phyloP scores from a whole-genome alignment of 2,329 filamentous ascomycete species.

The Monilinia laxa region DNA sequence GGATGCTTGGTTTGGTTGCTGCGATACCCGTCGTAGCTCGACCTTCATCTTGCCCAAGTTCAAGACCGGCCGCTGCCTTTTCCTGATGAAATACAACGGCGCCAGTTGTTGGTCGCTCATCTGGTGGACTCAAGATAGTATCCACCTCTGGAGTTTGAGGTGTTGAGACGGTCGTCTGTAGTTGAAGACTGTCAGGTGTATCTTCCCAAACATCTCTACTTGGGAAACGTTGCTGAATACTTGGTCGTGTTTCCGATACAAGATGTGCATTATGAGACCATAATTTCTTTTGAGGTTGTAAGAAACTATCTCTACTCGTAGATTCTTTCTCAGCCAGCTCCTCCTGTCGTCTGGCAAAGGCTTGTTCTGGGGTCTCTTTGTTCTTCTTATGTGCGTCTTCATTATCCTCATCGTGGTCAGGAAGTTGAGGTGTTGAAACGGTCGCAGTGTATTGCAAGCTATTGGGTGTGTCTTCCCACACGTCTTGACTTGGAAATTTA shows the following conservation, averaged over 20 bases:
- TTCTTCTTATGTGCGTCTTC: slow-evolving; percentile 26
- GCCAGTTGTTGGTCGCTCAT: slow-evolving; percentile 41
- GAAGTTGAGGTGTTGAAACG: slow-evolving; percentile 75
- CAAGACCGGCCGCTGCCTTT: slow-evolving; percentile 32
- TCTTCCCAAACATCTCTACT: slow-evolving; percentile 96
- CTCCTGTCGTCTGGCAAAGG: slow-evolving; percentile 66
- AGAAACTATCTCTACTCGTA: slow-evolving; percentile 49
- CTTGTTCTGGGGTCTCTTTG: slow-evolving; percentile 54
- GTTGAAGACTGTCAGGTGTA: slow-evolving; percentile 75
- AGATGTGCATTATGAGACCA: slow-evolving; percentile 54
- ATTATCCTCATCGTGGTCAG: slow-evolving; percentile 43
- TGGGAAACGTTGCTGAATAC: slow-evolving; percentile 71
- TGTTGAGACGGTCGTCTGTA: slow-evolving; percentile 70
- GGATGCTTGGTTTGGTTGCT: slow-evolving; percentile 59
- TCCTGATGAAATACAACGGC: slow-evolving; percentile 38
- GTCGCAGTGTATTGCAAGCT: slow-evolving; percentile 78
- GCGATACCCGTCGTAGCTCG: slow-evolving; percentile 41
- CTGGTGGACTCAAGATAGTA: slow-evolving; percentile 43
- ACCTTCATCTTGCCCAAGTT: slow-evolving; percentile 31
- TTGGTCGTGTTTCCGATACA: slow-evolving; percentile 53
- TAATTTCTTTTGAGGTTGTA: slow-evolving; percentile 52
- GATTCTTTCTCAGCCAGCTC: slow-evolving; percentile 60
- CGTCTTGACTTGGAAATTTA: slow-evolving; percentile 89
- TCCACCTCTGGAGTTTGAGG: slow-evolving; percentile 50
- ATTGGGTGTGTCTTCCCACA: slow-evolving; percentile 94